A percentile compares a stretch with the other conserved stretches of the same genome.
phyloP scores from a whole-genome alignment of 352 stramenopile genomes.

The Globisporangium polare region DNA sequence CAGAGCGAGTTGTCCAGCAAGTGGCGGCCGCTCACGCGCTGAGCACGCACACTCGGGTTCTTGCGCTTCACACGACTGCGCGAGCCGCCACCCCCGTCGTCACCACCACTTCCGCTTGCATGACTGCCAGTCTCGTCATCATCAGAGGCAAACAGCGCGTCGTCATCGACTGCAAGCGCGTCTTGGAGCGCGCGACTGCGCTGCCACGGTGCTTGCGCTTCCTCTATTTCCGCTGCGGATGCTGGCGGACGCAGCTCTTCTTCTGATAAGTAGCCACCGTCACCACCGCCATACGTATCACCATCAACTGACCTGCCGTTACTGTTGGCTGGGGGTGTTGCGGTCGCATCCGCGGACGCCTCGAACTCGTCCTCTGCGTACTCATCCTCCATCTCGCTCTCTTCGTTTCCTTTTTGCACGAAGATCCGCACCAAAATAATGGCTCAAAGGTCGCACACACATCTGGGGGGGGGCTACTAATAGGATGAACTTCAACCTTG shows the following conservation, averaged over 20 bases:
- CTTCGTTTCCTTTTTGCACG: not conserved
- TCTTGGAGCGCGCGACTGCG: constrained; percentile 8
- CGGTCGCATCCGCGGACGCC: constrained; percentile 7
- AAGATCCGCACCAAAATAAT: not conserved
- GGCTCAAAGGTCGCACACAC: not conserved
- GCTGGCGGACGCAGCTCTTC: constrained; percentile 11
- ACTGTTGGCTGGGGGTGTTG: no score
- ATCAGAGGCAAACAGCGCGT: not conserved
- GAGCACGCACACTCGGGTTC: not conserved
- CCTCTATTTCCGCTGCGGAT: not conserved
- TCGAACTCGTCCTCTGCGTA: constrained; percentile 26
- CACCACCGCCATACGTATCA: not conserved
- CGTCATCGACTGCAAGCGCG: constrained; percentile 7
- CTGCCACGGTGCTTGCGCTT: not conserved
- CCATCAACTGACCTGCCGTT: not conserved
- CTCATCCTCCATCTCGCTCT: constrained; percentile 11
- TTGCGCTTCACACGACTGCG: not conserved
- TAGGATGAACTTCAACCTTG: not conserved
- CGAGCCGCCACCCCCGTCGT: not conserved
- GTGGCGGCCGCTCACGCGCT: constrained; percentile 14
- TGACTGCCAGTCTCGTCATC: not conserved
- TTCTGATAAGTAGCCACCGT: not conserved
- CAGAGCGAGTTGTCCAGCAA: constrained; percentile 43
- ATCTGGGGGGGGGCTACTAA: not conserved
- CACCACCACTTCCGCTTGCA: not conserved